phyloP scores from a whole-genome alignment of 2,329 filamentous ascomycete species.

The Trichoderma afroharzianum region DNA sequence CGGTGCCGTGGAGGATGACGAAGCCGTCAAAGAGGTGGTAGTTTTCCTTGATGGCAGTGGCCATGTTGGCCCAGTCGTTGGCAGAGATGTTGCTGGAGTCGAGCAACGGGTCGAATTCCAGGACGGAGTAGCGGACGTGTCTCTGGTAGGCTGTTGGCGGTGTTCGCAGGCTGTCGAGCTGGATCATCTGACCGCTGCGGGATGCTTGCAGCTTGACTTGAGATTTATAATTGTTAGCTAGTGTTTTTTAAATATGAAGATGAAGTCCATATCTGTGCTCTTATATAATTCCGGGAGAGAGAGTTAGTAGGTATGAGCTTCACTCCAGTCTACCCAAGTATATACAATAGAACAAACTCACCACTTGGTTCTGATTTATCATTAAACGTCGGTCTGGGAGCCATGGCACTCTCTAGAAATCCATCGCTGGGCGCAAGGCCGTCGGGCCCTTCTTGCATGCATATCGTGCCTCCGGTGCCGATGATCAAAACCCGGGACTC shows the following conservation, averaged over 20 bases:
- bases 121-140: constrained; percentile 76
- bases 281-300: not conserved
- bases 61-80: constrained; percentile 81
- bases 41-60: constrained; percentile 73
- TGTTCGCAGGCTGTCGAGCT: constrained; percentile 69
- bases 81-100: constrained; percentile 90
- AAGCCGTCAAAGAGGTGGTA: constrained; percentile 89
- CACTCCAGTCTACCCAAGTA: not conserved
- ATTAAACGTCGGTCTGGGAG: constrained; percentile 80
- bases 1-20: constrained; percentile 85
- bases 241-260: not conserved
- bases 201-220: constrained; percentile 49
- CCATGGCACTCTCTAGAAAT: constrained; percentile 79
- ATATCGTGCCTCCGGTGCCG: constrained; percentile 87
- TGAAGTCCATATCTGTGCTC: not conserved
- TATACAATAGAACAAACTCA: constrained; percentile 20
- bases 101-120: constrained; percentile 79
- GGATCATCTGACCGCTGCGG: constrained; percentile 45
- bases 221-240: not conserved
- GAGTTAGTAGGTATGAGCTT: not conserved
- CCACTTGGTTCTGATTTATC: constrained; percentile 46
- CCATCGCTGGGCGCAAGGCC: constrained; percentile 77
- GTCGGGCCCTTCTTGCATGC: constrained; percentile 78
- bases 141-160: constrained; percentile 76
- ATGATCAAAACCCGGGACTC: constrained; percentile 84